These are phyloP conservation scores for Nematodospora anomalae DNA, from an alignment of 1,139 yeast genomes.

Conservation along the genomic window DNA sequence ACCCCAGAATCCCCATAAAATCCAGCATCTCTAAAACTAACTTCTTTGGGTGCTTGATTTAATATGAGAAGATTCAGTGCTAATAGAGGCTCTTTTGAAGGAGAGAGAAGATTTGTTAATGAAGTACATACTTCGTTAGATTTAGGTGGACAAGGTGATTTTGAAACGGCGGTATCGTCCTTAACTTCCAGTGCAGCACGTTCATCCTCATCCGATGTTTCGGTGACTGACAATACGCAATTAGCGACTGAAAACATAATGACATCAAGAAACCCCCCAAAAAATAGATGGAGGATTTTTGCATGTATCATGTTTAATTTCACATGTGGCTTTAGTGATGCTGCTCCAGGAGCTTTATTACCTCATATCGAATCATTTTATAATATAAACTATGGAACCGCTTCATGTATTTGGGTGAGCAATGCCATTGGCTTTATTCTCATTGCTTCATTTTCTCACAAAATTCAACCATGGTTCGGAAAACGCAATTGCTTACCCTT, in stretches of 20 bases:
- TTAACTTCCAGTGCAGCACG: too few species aligned
- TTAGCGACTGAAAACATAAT: constrained; percentile 10
- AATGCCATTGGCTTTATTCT: constrained; percentile 47
- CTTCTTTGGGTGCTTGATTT: too few species aligned
- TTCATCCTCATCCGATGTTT: too few species aligned
- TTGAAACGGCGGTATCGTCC: too few species aligned
- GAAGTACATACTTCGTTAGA: not conserved
- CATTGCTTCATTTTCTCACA: constrained; percentile 40
- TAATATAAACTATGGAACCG: constrained; percentile 36
- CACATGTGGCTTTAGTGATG: constrained; percentile 40
- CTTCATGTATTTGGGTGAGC: constrained; percentile 47
- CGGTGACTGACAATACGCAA: too few species aligned
- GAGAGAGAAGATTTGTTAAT: not conserved
- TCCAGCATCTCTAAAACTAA: too few species aligned
- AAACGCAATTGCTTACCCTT: constrained; percentile 34
- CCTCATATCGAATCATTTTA: constrained; percentile 43
- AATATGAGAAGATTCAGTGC: constrained; percentile 3
- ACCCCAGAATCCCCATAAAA: not conserved
- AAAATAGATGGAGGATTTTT: constrained; percentile 41
- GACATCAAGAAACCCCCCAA: constrained; percentile 40
- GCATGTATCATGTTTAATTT: constrained; percentile 45
- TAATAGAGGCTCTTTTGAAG: not conserved
- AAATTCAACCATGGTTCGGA: constrained; percentile 43
- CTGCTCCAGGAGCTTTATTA: constrained; percentile 49
- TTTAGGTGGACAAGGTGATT: not conserved